Base-by-base conservation (phyloP, 306 rosid species). In the Casuarina equisetifolia region DNA sequence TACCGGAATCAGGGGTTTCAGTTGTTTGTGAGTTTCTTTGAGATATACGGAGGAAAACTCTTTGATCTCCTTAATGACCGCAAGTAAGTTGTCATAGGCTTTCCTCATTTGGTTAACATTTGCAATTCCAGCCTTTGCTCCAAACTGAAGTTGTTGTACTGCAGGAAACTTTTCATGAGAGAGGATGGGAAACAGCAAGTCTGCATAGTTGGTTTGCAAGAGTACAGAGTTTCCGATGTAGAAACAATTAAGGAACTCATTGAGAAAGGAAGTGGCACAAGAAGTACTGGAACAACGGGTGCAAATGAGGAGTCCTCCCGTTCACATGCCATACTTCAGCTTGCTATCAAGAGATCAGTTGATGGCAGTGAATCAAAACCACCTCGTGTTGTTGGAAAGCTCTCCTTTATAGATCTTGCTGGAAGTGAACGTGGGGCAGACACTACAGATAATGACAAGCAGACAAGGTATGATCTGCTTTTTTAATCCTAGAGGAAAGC, bases 401-500 rank as follows among this genome's bases (percentile, higher is more conserved):
- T 96, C 73, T 96, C 99, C 68, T 96, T 96, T 85, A 96, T 96
- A 78, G 99, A 96, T 82, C 99, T 96, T 76, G 99, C 99, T 52
- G 99, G 99, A 89, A 96, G 99, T 81, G 99, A 96, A 84, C 98
- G 99, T 38, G 99, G 99, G 77, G 99, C 99, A n/a, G 99, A 96
- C 78, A 96, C 99, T 55, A 96, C 99, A 13, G 99, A 96, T 79
- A 96, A 96, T 84, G 99, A 96, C 79, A 96, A 91, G 78, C 99
- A 88, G 73, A 96, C 99, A 45, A 91, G 99, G 99, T 96, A 82
- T 52, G 67, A 17, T 62, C 46, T 46, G 15, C 45, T 20, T 40
- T 55, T 58, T 57, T 17, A 7, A 70, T 80, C 57, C 45, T 44
- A 39, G 67, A 51, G 6, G 15, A 57, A 35, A 68, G 46, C 48